phyloP scores from a whole-genome alignment of 2,329 filamentous ascomycete genomes.

The Chaetomiaceae sp. region DNA sequence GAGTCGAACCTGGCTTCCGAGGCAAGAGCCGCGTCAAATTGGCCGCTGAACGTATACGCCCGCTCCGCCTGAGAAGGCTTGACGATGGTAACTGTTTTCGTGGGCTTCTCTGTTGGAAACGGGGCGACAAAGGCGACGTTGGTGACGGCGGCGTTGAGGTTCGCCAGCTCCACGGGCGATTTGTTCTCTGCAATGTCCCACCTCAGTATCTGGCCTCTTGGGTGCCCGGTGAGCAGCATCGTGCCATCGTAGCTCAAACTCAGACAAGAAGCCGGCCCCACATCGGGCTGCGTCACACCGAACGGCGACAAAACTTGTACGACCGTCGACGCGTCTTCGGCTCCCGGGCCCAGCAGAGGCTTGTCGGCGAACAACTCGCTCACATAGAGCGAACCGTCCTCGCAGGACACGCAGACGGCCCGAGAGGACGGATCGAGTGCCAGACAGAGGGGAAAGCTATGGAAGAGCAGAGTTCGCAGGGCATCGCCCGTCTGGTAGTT shows the following conservation, averaged over 20 bases:
- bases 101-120: conserved; percentile 36
- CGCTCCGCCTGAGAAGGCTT: conserved; percentile 70
- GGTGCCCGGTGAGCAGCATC: conserved; percentile 71
- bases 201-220: conserved; percentile 66
- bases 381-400: conserved; percentile 73
- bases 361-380: conserved; percentile 63
- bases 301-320: conserved; percentile 50
- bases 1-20: conserved; percentile 38
- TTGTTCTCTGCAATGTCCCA: conserved; percentile 74
- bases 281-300: conserved; percentile 54
- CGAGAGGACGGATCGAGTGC: conserved; percentile 76
- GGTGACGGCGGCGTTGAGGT: conserved; percentile 74
- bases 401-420: conserved; percentile 73
- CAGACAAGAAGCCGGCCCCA: conserved; percentile 61
- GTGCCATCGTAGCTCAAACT: conserved; percentile 78
- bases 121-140: conserved; percentile 71
- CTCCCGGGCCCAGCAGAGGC: conserved; percentile 47
- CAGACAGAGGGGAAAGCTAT: conserved; percentile 64
- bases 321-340: conserved; percentile 50
- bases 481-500: conserved; percentile 75
- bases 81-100: conserved; percentile 56
- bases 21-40: conserved; percentile 46
- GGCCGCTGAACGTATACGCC: conserved; percentile 59
- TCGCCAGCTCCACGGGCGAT: conserved; percentile 60
- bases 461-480: conserved; percentile 76